These are phyloP conservation scores for Saturnispora serradocipensis DNA, from an alignment of 805 yeast genomes.

Conservation along the genomic window DNA sequence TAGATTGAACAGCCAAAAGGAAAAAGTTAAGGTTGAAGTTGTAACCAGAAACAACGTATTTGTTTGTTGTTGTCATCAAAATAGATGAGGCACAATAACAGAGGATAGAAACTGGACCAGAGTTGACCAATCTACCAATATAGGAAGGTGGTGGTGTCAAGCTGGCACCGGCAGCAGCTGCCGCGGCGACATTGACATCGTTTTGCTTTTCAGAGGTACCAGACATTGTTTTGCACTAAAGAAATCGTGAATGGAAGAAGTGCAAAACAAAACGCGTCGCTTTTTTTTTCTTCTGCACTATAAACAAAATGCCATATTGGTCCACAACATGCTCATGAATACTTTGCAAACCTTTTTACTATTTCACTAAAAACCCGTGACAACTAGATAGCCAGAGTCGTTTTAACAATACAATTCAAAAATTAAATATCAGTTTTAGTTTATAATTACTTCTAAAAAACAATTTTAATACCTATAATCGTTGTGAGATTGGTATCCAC, in stretches of 20 bases:
- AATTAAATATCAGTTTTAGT: background rate
- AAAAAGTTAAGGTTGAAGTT: conserved; percentile 76
- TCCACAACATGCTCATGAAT: background rate
- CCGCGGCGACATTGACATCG: background rate
- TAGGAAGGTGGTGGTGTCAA: conserved; percentile 14
- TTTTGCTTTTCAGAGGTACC: conserved; percentile 6
- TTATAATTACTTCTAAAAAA: background rate
- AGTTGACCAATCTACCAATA: conserved; percentile 31
- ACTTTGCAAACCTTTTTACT: background rate
- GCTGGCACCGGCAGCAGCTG: conserved; percentile 12
- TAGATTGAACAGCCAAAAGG: conserved; percentile 78
- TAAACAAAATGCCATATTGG: background rate
- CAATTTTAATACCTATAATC: background rate
- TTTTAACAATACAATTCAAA: too few relatives aligned
- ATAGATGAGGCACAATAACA: conserved; percentile 91
- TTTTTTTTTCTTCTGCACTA: background rate
- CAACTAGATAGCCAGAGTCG: too few relatives aligned
- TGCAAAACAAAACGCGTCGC: conserved; percentile 1
- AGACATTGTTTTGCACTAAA: background rate
- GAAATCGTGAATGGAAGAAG: background rate
- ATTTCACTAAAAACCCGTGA: background rate
- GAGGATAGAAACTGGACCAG: conserved; percentile 60
- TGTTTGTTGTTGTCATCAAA: conserved; percentile 95
- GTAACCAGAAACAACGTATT: conserved; percentile 76
- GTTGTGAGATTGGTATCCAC: background rate